A percentile compares a stretch with the other conserved stretches of the same genome.
Evolutionary conservation across 305 asterid genomes (phyloP).

Genomic region (Solanum hybrid): DNA sequence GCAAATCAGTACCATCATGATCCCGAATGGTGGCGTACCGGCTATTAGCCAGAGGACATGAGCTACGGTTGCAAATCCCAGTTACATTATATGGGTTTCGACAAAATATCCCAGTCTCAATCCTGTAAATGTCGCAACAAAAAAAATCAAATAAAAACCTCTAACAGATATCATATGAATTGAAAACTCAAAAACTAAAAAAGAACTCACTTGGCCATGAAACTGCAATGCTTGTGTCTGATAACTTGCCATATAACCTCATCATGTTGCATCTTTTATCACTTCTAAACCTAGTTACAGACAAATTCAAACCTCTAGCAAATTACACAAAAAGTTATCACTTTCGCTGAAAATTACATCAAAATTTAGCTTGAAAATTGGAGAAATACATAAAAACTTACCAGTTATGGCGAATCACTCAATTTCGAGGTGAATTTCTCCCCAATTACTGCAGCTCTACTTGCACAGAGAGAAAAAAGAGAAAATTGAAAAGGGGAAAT

Average conservation of each 20-base stretch:
- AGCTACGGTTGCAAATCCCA: slow-evolving; percentile 93
- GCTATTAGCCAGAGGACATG: slow-evolving; percentile 94
- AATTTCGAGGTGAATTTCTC: not conserved
- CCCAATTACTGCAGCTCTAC: not conserved
- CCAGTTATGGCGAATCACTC: not conserved
- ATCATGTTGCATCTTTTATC: slow-evolving; percentile 77
- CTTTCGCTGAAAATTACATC: not conserved
- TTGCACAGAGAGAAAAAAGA: not conserved
- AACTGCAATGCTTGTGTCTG: slow-evolving; percentile 95
- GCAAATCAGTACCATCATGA: slow-evolving; percentile 47
- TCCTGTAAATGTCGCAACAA: slow-evolving; percentile 23
- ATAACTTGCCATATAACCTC: slow-evolving; percentile 98
- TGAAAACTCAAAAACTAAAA: not conserved
- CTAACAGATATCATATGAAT: not conserved
- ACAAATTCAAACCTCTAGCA: not conserved
- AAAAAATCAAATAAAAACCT: not conserved
- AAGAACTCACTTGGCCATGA: slow-evolving; percentile 67
- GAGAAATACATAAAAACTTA: not conserved
- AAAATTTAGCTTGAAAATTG: not conserved
- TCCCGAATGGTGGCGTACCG: slow-evolving; percentile 95
- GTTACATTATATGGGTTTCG: slow-evolving; percentile 85
- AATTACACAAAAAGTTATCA: not conserved
- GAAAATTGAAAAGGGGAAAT: not conserved
- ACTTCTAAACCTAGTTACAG: not conserved
- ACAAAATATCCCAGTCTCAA: slow-evolving; percentile 76